Base-by-base conservation (phyloP, 352 stramenopile species). In the Phytophthora niederhauseri region DNA sequence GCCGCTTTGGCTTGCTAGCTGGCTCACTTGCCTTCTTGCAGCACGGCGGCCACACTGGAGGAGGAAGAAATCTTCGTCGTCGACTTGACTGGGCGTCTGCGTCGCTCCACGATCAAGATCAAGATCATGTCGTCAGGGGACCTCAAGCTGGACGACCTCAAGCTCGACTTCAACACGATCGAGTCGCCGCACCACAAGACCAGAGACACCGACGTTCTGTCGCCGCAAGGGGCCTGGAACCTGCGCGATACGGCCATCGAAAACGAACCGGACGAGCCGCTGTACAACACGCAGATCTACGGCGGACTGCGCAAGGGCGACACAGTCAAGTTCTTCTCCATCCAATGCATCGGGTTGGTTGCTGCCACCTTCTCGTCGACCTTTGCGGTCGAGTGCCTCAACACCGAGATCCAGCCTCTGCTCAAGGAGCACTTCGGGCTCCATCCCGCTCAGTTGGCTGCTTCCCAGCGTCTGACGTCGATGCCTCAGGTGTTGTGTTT, bases 401-500 rank as follows among this genome's bases (percentile, higher is more conserved):
- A 60, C 6, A 68, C 31, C 26, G 36, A 55, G 2, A 34, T 84
- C 2, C 57, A 66, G 55, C 77, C 72, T 1, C 54, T 82, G 66
- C 58, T 87, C n/a, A 57, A 43, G 17, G 57, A 58, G n/a, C 65
- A 82, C 26, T 76, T 84, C 34, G 57, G 66, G 2, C 34, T 84
- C 0, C 68, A 57, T 9, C 6, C 38, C 0, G 45, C 41, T 12
- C 36, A 84, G 57, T 52, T 70, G 4, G 64, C 63, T 9, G 57
- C 73, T 7, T 67, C 70, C 1, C 57, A 77, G 38, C 75, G 76
- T 4, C 41, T 84, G 2, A 72, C 87, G 3, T 72, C 84, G n/a
- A 67, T 97, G 14, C 89, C 89, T 11, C 82, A 84, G 68, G 73
- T 71, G 1, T 72, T 93, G 38, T 95, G 93, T 61, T 86, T 97